Evolutionary conservation across 2,329 filamentous ascomycete species (phyloP).

Genomic region (Diaporthe velutina): DNA sequence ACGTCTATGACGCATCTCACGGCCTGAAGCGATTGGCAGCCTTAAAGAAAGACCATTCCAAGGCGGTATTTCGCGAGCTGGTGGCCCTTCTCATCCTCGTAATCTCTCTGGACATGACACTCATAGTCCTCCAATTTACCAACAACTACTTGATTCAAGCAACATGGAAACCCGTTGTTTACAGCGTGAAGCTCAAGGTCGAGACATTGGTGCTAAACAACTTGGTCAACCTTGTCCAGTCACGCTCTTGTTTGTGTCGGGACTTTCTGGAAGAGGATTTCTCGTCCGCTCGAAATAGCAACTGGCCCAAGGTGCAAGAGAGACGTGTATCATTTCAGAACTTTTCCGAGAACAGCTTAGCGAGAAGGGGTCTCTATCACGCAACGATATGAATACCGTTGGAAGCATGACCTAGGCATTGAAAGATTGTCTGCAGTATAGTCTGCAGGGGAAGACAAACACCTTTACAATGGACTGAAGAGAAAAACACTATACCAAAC

Average conservation of each 20-base stretch:
- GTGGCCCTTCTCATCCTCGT: conserved; percentile 48
- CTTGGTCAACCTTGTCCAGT: conserved; percentile 27
- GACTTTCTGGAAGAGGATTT: not conserved
- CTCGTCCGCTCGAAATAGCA: not conserved
- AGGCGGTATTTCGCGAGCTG: not conserved
- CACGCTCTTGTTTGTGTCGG: conserved; percentile 9
- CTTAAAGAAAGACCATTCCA: not conserved
- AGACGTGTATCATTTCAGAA: not conserved
- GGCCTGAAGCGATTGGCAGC: conserved; percentile 41
- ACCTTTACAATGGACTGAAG: no score
- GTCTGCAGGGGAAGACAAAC: no score
- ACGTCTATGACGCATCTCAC: conserved; percentile 60
- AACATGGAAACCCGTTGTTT: conserved; percentile 34
- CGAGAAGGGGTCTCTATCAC: not conserved
- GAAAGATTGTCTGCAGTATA: no score
- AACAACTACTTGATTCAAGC: conserved; percentile 18
- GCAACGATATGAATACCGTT: not conserved
- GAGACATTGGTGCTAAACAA: conserved; percentile 34
- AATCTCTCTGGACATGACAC: conserved; percentile 46
- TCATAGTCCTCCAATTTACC: conserved; percentile 31
- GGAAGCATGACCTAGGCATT: no score
- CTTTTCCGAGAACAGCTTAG: not conserved
- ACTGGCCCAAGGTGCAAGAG: not conserved
- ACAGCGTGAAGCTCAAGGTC: conserved; percentile 35
- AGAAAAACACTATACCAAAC: no score